phyloP scores from a whole-genome alignment of 352 stramenopile species.

The Globisporangium solare region DNA sequence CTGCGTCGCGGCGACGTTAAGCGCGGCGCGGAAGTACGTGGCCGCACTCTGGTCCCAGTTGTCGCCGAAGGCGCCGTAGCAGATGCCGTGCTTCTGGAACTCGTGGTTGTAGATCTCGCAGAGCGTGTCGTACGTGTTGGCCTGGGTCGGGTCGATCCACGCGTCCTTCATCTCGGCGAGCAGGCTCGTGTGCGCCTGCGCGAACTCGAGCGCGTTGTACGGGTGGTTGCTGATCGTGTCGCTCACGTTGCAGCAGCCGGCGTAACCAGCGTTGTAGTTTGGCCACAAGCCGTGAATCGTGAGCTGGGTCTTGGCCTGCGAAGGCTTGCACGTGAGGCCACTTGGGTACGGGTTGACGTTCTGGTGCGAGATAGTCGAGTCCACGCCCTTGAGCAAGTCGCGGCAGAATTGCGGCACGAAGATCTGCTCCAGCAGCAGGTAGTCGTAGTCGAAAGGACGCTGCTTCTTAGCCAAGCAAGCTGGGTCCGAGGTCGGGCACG shows the following conservation, averaged over 20 bases:
- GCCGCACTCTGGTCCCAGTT: conserved; percentile 56
- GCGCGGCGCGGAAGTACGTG: conserved; percentile 62
- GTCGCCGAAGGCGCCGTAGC: conserved; percentile 62
- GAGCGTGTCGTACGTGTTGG: conserved; percentile 54
- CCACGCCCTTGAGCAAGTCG: conserved; percentile 62
- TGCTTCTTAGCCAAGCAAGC: conserved; percentile 60
- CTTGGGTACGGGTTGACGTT: conserved; percentile 66
- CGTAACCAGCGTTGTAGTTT: conserved; percentile 73
- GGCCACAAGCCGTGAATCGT: conserved; percentile 79
- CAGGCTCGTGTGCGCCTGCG: conserved; percentile 34
- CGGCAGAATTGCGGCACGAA: conserved; percentile 81
- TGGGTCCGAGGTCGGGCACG: conserved; percentile 47
- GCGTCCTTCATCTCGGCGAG: conserved; percentile 49
- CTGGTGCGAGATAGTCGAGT: conserved; percentile 78
- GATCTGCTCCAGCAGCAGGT: conserved; percentile 72
- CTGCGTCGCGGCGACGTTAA: conserved; percentile 41
- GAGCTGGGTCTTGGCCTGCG: conserved; percentile 39
- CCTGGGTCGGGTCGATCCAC: conserved; percentile 64
- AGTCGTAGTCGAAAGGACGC: conserved; percentile 70
- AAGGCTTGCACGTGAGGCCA: conserved; percentile 37
- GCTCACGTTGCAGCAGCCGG: conserved; percentile 64
- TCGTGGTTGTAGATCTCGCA: conserved; percentile 87
- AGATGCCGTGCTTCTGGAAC: conserved; percentile 86
- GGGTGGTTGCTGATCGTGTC: conserved; percentile 52
- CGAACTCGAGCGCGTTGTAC: conserved; percentile 43